Evolutionary conservation across 2,329 filamentous ascomycete species (phyloP), one percentile per base, ranked within the genome.

Genomic region (Aspergillus alliaceus): DNA sequence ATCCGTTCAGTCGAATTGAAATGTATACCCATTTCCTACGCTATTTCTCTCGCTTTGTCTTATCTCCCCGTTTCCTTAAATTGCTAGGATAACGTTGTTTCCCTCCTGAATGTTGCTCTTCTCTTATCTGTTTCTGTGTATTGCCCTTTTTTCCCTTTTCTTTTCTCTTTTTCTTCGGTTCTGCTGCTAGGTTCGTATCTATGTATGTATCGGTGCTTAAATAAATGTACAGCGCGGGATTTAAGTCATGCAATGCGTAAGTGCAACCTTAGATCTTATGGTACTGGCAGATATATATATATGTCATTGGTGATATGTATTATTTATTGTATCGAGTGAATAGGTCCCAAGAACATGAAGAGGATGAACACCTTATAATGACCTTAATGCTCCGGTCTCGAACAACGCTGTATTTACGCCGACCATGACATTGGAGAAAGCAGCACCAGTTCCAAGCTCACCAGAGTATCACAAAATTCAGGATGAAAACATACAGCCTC

Each of bases 1-100:
- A 29, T 4, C 54, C 48, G 56, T 48, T 48, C n/a, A 48, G 44
- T 48, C 44, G 44, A 48, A 31, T 29, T 27, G 39, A 53, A 58
- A 47, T 58, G 47, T 58, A 58, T 58, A 58, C 56, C 56, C 56
- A 55, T 55, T 55, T 55, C 52, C 35, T 42, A 34, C 42, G 22
- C 42, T 14, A n/a, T 35, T 40, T 48, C 22, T 66, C 90, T 89
- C 66, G 80, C 83, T 6, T 81, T 90, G 27, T 29, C 48, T 91
- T 90, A 66, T 27, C 49, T 54, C 6, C n/a, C 20, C 24, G 35
- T 18, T 31, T 20, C 20, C 40, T 39, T 20, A 27, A 11, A 42
- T 49, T 25, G n/a, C 29, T 44, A 44, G 40, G 40, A 18, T 29
- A 44, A 44, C 15, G 24, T 9, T 25, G 22, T 8, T 53, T 35